phyloP scores from a whole-genome alignment of 257 asterid genomes.

The Jacaranda mimosifolia region DNA sequence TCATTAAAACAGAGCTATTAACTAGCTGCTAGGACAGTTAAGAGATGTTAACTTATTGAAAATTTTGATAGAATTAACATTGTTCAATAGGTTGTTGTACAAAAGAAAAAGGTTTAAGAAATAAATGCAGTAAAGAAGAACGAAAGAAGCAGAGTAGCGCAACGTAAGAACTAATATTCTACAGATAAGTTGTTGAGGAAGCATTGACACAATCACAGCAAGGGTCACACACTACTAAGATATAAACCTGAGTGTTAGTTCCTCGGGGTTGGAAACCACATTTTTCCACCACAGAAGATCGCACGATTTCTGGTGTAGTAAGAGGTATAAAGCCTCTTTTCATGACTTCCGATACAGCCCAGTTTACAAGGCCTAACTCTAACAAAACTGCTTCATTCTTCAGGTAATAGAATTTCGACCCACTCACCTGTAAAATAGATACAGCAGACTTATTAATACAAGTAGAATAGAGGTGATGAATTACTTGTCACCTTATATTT shows the following conservation, averaged over 20 bases:
- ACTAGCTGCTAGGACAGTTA: not conserved
- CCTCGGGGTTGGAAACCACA: conserved; percentile 99
- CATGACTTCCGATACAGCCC: conserved; percentile 95
- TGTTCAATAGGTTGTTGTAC: not conserved
- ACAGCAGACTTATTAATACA: conserved; percentile 5
- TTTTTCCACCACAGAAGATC: conserved; percentile 93
- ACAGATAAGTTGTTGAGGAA: not conserved
- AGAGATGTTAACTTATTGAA: not conserved
- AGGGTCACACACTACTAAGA: not conserved
- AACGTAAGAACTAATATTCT: not conserved
- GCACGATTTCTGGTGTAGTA: conserved; percentile 90
- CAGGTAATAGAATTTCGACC: conserved; percentile 94
- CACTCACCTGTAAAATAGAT: conserved; percentile 71
- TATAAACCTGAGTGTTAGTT: conserved; percentile 87
- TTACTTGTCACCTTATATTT: not conserved
- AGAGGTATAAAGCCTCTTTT: conserved; percentile 91
- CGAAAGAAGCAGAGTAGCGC: not conserved
- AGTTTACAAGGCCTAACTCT: conserved; percentile 90
- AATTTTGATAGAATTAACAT: not conserved
- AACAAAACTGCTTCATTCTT: conserved; percentile 95
- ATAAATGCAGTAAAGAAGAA: not conserved
- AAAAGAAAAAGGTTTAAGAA: not conserved
- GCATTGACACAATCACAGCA: not conserved
- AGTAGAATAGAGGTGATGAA: conserved; percentile 3
- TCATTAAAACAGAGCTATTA: not conserved